Conservation (phyloP, 2,329 filamentous ascomycete species). For the Colletotrichum echinochloae region DNA sequence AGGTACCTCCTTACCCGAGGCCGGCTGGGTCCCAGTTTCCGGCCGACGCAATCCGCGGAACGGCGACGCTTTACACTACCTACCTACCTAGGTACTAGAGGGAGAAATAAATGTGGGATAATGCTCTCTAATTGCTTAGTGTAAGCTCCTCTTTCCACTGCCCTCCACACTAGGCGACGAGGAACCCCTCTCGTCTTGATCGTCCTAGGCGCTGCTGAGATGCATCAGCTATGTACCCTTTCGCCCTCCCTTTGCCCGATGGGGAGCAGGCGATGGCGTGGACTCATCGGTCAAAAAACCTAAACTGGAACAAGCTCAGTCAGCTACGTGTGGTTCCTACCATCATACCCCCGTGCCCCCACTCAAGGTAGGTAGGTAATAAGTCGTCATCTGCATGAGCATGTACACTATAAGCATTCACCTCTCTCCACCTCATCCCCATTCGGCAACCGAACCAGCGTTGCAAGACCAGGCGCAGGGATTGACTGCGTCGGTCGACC, state of each 20-base stretch:
- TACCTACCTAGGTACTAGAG: not conserved
- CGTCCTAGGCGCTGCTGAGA: constrained; percentile 17
- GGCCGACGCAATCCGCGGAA: not conserved
- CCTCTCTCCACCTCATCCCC: constrained; percentile 10
- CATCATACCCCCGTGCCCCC: no score
- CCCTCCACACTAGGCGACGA: not conserved
- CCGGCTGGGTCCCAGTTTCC: not conserved
- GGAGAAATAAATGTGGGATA: not conserved
- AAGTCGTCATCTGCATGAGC: constrained; percentile 8
- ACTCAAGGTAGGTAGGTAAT: no score
- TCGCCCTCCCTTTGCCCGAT: not conserved
- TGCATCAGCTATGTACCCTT: constrained; percentile 14
- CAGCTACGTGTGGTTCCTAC: not conserved
- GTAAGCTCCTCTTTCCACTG: constrained; percentile 17
- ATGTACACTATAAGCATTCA: not conserved
- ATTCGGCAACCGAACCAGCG: constrained; percentile 5
- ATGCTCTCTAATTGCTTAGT: not conserved
- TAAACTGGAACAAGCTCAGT: constrained; percentile 11
- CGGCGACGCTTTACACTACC: no score
- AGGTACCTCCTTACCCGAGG: not conserved
- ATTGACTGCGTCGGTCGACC: constrained; percentile 19
- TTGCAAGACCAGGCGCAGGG: constrained; percentile 21
- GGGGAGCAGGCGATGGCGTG: not conserved
- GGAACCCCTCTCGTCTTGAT: not conserved
- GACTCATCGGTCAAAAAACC: constrained; percentile 29